Evolutionary conservation across 2,329 filamentous ascomycete species (phyloP).

Genomic region (Ascochyta fabae): DNA sequence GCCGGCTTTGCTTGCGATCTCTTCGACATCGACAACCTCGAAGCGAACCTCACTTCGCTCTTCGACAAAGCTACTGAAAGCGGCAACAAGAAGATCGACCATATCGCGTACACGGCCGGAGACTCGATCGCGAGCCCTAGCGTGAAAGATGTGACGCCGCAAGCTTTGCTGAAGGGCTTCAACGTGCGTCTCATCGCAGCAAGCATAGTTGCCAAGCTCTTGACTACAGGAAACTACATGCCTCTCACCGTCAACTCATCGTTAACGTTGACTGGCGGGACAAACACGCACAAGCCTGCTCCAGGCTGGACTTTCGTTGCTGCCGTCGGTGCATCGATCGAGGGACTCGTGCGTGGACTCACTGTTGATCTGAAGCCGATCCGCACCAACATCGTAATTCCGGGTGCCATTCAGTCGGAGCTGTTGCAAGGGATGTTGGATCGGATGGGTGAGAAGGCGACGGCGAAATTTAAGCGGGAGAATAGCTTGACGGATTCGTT

Average conservation of each 20-base stretch:
- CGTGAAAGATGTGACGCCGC: conserved; percentile 36
- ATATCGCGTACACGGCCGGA: conserved; percentile 43
- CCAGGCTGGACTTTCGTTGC: conserved; percentile 44
- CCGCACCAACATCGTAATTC: conserved; percentile 52
- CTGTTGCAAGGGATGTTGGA: conserved; percentile 41
- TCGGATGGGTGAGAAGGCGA: conserved; percentile 18
- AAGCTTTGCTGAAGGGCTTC: conserved; percentile 26
- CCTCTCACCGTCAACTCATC: conserved; percentile 34
- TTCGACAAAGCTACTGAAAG: conserved; percentile 37
- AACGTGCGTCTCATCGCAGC: conserved; percentile 47
- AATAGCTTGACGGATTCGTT: conserved; percentile 31
- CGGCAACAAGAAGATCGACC: conserved; percentile 40
- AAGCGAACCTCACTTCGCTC: conserved; percentile 34
- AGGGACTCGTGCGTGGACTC: conserved; percentile 48
- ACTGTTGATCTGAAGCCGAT: conserved; percentile 53
- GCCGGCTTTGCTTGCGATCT: conserved; percentile 39
- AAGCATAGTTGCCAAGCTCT: conserved; percentile 51
- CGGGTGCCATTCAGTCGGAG: conserved; percentile 52
- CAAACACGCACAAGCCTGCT: conserved; percentile 43
- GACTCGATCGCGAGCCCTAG: conserved; percentile 25
- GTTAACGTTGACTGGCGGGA: conserved; percentile 52
- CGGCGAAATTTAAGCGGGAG: conserved; percentile 23
- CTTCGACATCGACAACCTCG: conserved; percentile 32
- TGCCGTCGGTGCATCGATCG: conserved; percentile 28
- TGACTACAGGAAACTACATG: conserved; percentile 46